Evolutionary conservation across 2,329 filamentous ascomycete genomes (phyloP).

Genomic region (Akanthomyces uredinophilus): DNA sequence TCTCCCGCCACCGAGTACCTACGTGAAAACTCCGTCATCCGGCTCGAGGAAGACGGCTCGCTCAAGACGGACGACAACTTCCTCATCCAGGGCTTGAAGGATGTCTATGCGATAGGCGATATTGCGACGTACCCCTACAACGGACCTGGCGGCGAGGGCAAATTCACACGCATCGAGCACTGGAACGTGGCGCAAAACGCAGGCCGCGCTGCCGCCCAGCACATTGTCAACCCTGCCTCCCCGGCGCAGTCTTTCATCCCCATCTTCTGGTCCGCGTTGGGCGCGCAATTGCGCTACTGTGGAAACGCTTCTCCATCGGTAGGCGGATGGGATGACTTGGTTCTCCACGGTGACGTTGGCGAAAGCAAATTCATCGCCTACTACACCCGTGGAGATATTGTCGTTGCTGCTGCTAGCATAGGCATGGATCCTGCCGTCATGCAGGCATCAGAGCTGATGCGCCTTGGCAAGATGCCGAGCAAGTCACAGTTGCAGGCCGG

Average conservation of each 20-base stretch:
- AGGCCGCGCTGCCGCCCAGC: slow-evolving; percentile 71
- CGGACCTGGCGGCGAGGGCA: slow-evolving; percentile 75
- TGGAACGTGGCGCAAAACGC: slow-evolving; percentile 98
- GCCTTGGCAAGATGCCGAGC: slow-evolving; percentile 70
- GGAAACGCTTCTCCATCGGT: slow-evolving; percentile 59
- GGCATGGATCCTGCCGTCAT: slow-evolving; percentile 80
- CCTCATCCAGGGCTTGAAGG: slow-evolving; percentile 66
- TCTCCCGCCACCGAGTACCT: slow-evolving; percentile 80
- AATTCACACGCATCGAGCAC: slow-evolving; percentile 81
- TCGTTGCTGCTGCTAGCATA: slow-evolving; percentile 90
- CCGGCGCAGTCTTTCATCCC: slow-evolving; percentile 74
- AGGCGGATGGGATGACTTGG: slow-evolving; percentile 78
- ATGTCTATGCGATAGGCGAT: slow-evolving; percentile 90
- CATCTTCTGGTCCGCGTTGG: slow-evolving; percentile 94
- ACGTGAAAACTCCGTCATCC: slow-evolving; percentile 61
- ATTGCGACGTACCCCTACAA: slow-evolving; percentile 94
- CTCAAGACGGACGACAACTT: slow-evolving; percentile 76
- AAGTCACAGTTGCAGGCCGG: slow-evolving; percentile 72
- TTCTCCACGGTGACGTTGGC: slow-evolving; percentile 71
- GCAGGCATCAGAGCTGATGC: slow-evolving; percentile 82
- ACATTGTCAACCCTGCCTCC: slow-evolving; percentile 63
- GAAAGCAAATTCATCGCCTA: slow-evolving; percentile 83
- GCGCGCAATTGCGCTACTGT: slow-evolving; percentile 86
- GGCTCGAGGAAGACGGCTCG: slow-evolving; percentile 79
- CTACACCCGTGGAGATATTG: slow-evolving; percentile 78